Evolutionary conservation across 2,329 filamentous ascomycete species (phyloP), one percentile per base, ranked within the genome.

Genomic region (Colletotrichum graminicola): DNA sequence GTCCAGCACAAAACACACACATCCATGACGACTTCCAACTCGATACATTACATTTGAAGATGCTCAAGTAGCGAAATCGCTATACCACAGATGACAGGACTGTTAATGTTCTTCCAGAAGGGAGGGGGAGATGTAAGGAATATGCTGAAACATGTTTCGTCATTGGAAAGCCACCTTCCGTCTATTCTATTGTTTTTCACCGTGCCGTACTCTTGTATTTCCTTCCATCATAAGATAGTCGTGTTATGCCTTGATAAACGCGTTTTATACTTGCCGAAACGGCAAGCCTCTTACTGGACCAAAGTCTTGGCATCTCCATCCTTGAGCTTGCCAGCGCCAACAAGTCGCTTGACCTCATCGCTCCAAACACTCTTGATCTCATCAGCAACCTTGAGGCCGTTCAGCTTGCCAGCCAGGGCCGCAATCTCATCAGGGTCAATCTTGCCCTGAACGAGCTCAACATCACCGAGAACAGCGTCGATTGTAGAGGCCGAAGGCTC

Each of bases 391-490:
- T 93, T 97, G 77, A 94, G 87, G 55, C 90, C 89, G 77, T 90
- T 92, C 72, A 99, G 89, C 85, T 95, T 95, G 77, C 85, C 87
- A 45, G 95, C 94, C 70, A 99, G 85, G 29, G 88, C 88, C 51
- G 95, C 95, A 77, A 98, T 90, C 88, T 98, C 95, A 76, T 98
- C 95, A 66, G 93, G 86, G 75, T 97, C 95, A 75, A 97, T 91
- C 89, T 95, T 97, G 83, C 87, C 87, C 84, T 97, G 94, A 73
- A 99, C 84, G 29, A 92, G 85, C 79, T 99, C 97, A 60, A 97
- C 93, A 75, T 98, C 95, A 77, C 88, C 89, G 47, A 98, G 88
- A 1, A 96, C 94, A 41, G 87, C 85, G 79, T 98, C 95, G 76
- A 99, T 94, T 79, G 94, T 90, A 14, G 89, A 85, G 18, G 93